Evolutionary conservation across 257 asterid genomes (phyloP).

Genomic region (Datura wrightii): DNA sequence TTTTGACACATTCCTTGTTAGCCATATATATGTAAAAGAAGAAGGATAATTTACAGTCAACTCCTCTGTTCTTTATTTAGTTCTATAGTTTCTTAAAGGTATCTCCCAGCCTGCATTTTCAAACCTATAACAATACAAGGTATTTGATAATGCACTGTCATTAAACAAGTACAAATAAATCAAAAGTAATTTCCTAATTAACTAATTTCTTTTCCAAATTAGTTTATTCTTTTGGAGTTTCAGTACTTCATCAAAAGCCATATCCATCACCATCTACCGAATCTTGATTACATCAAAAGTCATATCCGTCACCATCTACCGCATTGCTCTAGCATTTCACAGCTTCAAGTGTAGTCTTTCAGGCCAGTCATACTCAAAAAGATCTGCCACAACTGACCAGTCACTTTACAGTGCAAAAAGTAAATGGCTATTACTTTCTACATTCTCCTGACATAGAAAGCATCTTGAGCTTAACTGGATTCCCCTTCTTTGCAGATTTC

Average conservation of each 20-base stretch:
- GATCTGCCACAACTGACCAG: too few relatives aligned
- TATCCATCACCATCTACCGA: not conserved
- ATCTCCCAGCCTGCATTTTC: not conserved
- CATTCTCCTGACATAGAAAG: too few relatives aligned
- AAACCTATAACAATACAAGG: not conserved
- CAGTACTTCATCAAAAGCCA: slow-evolving; percentile 1
- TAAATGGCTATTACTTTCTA: too few relatives aligned
- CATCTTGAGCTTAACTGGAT: not conserved
- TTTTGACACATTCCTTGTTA: not conserved
- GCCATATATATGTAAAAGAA: not conserved
- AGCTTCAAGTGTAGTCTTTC: not conserved
- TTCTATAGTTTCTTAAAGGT: not conserved
- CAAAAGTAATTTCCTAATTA: not conserved
- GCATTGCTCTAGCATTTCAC: not conserved
- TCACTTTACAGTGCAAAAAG: too few relatives aligned
- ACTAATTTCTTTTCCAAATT: not conserved
- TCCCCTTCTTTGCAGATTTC: not conserved
- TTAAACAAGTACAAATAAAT: not conserved
- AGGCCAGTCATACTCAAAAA: too few relatives aligned
- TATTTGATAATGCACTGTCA: not conserved
- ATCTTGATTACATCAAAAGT: not conserved
- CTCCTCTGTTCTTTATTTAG: slow-evolving; percentile 18
- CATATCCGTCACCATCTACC: too few relatives aligned
- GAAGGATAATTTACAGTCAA: not conserved
- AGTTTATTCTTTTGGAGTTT: slow-evolving; percentile 11